Percentiles rank a stretch among this genome's conserved stretches.
Evolutionary conservation across 768 basidiomycete species (phyloP).

Genomic region (Rubroboletus satanas): DNA sequence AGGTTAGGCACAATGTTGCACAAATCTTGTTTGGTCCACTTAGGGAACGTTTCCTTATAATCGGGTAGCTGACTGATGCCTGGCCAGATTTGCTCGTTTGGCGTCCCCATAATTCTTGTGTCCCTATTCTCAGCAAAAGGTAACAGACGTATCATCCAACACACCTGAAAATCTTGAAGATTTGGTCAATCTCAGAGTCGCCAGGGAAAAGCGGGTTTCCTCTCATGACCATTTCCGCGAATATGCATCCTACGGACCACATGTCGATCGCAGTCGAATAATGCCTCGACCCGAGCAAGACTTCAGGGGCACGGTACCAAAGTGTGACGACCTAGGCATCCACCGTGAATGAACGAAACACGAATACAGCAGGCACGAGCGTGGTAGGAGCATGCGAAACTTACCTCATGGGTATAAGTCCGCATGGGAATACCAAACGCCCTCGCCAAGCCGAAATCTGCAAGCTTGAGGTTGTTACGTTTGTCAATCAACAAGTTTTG

Average conservation of each 20-base stretch:
- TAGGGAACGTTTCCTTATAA: slow-evolving; percentile 95
- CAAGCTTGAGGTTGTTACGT: slow-evolving; percentile 87
- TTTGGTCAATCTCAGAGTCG: slow-evolving; percentile 99
- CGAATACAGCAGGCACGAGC: background rate
- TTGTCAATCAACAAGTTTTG: slow-evolving; percentile 94
- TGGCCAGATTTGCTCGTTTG: slow-evolving; percentile 88
- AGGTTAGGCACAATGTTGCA: slow-evolving; percentile 60
- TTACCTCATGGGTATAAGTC: slow-evolving; percentile 98
- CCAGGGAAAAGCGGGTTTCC: slow-evolving; percentile 93
- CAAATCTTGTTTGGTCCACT: slow-evolving; percentile 83
- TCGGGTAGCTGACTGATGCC: slow-evolving; percentile 85
- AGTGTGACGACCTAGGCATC: slow-evolving; percentile 85
- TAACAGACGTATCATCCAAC: background rate
- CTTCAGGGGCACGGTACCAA: slow-evolving; percentile 99
- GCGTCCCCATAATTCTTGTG: slow-evolving; percentile 86
- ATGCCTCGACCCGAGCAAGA: slow-evolving; percentile 90
- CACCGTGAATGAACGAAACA: slow-evolving; percentile 8
- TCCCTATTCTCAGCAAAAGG: slow-evolving; percentile 1
- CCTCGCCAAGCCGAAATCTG: slow-evolving; percentile 93
- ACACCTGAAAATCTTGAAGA: slow-evolving; percentile 98
- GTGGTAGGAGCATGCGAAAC: slow-evolving; percentile 15
- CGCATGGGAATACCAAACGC: slow-evolving; percentile 98
- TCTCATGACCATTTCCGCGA: slow-evolving; percentile 97
- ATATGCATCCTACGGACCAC: slow-evolving; percentile 99
- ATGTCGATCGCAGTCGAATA: slow-evolving; percentile 98